Evolutionary conservation across 2,329 filamentous ascomycete genomes (phyloP), one percentile per base, ranked within the genome.

Genomic region (Acrocalymma vagum): DNA sequence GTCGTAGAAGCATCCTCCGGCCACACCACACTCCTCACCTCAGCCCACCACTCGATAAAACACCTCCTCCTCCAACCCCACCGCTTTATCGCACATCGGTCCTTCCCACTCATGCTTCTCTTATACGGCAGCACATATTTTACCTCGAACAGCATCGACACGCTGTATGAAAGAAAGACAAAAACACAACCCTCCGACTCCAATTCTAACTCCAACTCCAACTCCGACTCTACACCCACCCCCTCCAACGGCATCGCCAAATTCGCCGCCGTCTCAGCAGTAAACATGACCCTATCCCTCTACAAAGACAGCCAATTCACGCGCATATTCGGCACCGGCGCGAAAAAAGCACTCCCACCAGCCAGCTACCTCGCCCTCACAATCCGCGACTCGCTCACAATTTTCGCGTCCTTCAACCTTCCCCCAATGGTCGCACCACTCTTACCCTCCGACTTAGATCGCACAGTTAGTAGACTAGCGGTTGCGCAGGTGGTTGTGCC

Each of bases 321-420:
- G 21, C 15, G 13, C 15, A 18, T 17, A 18, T 3, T 2, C 34
- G 9, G 22, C 28, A 13, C 6, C 25, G 6, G n/a, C 24, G 11
- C 11, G 15, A 17, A 22, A 39, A 18, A 20, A 30, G 30, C 38
- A 2, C 18, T 47, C 10, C 39, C 25, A 41, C 14, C 33, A 16
- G 23, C 31, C 3, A 54, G 45, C 58, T 10, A 55, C 58, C 9
- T 66, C 62, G 36, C 57, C 63, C 23, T 35, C n/a, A n/a, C n/a
- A n/a, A n/a, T 59, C 14, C 60, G 61, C 30, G 62, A 64, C 32
- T 54, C 58, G 4, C 48, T 62, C 28, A 63, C 61, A n/a, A 59
- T 65, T 27, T 57, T 63, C 16, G 62, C 58, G 29, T 63, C 60
- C 5, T 54, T 65, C 26, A 63, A 53, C 7, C 27, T 66, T n/a